phyloP scores from a whole-genome alignment of 208 protist genomes.

The Leishmania braziliensis region DNA sequence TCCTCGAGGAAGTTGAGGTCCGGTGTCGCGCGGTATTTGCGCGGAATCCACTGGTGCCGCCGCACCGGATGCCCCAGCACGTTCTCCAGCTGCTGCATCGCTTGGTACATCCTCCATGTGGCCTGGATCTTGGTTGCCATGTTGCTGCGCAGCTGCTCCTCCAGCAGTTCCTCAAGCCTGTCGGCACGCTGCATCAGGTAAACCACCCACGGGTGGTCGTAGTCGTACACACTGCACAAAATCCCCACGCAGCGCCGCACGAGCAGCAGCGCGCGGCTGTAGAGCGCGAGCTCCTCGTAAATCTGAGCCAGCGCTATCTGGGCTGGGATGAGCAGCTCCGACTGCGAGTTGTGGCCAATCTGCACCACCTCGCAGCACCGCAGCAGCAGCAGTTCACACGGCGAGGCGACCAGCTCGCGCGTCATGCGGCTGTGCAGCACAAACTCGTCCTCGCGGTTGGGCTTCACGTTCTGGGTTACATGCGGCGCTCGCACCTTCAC shows the following conservation, averaged over 20 bases:
- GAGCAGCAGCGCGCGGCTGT: conserved; percentile 77
- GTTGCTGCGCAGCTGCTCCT: conserved; percentile 46
- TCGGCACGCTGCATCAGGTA: conserved; percentile 64
- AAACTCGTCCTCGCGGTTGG: conserved; percentile 72
- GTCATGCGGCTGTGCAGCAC: conserved; percentile 83
- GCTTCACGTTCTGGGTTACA: conserved; percentile 12
- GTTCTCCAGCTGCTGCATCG: conserved; percentile 66
- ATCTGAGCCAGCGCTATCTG: conserved; percentile 79
- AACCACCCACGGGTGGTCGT: conserved; percentile 86
- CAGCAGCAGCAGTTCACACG: conserved; percentile 84
- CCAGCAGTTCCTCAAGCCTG: conserved; percentile 46
- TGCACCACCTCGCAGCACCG: conserved; percentile 87
- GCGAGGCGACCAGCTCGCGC: conserved; percentile 75
- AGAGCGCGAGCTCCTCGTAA: conserved; percentile 81
- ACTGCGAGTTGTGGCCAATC: conserved; percentile 80
- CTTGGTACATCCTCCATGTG: conserved; percentile 79
- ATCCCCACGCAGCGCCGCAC: conserved; percentile 85
- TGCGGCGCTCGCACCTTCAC: conserved; percentile 53
- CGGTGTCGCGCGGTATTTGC: conserved; percentile 39
- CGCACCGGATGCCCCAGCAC: conserved; percentile 64
- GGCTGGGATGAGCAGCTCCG: conserved; percentile 80
- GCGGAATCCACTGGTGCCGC: conserved; percentile 65
- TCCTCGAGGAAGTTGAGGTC: conserved; percentile 62
- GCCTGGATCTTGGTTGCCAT: conserved; percentile 86
- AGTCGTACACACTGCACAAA: conserved; percentile 84